These are phyloP conservation scores for Nemania abortiva DNA, from an alignment of 2,329 filamentous ascomycete species.

Conservation along the genomic window DNA sequence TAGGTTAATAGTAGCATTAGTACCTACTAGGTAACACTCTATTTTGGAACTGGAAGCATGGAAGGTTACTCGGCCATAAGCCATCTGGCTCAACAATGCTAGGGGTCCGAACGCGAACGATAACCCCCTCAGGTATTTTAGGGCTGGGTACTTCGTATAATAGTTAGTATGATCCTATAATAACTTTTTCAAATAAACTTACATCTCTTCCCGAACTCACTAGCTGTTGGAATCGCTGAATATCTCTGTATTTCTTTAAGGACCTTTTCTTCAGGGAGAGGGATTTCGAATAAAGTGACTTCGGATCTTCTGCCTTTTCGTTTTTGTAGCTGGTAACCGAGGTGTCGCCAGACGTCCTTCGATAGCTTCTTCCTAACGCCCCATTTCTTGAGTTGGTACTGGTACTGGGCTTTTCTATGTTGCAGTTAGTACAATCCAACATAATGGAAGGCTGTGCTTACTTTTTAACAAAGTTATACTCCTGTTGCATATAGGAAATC, in stretches of 20 bases:
- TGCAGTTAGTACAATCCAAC: no score
- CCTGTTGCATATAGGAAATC: no score
- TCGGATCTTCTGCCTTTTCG: conserved; percentile 4
- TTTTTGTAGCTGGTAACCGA: no score
- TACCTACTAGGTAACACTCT: not conserved
- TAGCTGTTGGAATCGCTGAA: conserved; percentile 17
- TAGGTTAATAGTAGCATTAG: not conserved
- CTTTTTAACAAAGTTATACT: no score
- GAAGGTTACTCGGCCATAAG: conserved; percentile 20
- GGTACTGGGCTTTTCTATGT: no score
- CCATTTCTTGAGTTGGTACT: no score
- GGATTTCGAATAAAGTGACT: conserved; percentile 1
- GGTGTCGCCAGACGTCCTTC: no score
- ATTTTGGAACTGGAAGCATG: conserved; percentile 29
- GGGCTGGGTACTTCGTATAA: conserved; percentile 11
- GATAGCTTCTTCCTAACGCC: no score
- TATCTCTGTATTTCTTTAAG: conserved; percentile 20
- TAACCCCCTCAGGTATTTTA: not conserved
- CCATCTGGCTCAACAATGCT: not conserved
- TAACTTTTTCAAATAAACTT: not conserved
- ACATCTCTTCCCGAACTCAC: conserved; percentile 19
- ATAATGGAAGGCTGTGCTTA: no score
- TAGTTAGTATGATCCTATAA: conserved; percentile 1
- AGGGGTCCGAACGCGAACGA: conserved; percentile 12
- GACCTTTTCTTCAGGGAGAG: conserved; percentile 6